Conservation (phyloP, 257 asterid genomes). For the Solanum bukasovii region DNA sequence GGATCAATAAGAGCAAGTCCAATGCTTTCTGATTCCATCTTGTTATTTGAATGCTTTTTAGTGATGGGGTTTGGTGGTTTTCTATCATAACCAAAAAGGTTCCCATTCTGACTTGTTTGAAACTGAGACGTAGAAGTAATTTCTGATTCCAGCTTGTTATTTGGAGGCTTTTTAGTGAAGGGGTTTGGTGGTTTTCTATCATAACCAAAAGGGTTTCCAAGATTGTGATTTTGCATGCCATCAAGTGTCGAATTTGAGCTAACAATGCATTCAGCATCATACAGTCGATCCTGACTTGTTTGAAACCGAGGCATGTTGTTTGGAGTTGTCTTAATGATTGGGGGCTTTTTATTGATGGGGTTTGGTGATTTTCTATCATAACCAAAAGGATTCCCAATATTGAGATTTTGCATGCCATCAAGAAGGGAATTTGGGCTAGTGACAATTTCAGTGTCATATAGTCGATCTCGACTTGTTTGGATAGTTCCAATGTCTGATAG, state of each 20-base stretch:
- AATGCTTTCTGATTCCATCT: constrained; percentile 33
- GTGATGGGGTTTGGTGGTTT: background rate
- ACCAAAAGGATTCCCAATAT: constrained; percentile 39
- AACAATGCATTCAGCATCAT: constrained; percentile 17
- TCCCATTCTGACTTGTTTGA: background rate
- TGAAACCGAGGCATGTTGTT: background rate
- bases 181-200: constrained; percentile 13
- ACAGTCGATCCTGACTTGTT: background rate
- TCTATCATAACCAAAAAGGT: constrained; percentile 39
- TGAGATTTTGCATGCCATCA: constrained; percentile 34
- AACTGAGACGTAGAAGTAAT: background rate
- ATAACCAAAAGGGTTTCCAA: constrained; percentile 37
- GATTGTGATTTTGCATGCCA: constrained; percentile 26
- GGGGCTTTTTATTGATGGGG: background rate
- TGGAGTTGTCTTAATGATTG: background rate
- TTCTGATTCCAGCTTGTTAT: background rate
- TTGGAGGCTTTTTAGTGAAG: background rate
- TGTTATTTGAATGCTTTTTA: background rate
- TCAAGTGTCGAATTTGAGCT: constrained; percentile 75
- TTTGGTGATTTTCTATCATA: constrained; percentile 18
- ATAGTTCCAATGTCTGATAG: constrained; percentile 21
- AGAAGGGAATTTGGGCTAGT: constrained; percentile 73
- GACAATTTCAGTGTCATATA: constrained; percentile 19
- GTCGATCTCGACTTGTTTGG: background rate
- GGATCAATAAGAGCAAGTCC: constrained; percentile 78